These are phyloP conservation scores for Pseudoneurospora amorphoporcata DNA, from an alignment of 495 filamentous ascomycete genomes.

Conservation along the genomic window DNA sequence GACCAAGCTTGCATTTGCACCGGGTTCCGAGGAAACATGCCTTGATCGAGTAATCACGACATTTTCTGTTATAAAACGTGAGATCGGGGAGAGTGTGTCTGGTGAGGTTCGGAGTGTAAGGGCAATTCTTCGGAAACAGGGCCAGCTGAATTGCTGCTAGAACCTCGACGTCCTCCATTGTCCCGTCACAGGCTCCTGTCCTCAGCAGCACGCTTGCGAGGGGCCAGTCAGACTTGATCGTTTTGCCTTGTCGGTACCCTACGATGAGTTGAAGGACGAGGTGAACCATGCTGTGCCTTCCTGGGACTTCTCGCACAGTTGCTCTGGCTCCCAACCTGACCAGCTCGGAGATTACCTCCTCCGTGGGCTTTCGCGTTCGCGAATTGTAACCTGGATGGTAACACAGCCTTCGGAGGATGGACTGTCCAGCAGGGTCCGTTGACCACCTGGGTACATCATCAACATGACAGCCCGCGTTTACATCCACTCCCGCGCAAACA, in stretches of 20 bases:
- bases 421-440: not conserved
- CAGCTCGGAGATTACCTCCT: not conserved
- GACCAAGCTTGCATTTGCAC: not conserved
- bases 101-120: not conserved
- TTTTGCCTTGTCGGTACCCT: not conserved
- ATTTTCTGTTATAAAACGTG: not conserved
- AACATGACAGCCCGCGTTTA: not conserved
- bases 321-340: not conserved
- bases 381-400: not conserved
- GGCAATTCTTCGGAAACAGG: not conserved
- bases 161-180: not conserved
- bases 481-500: not conserved
- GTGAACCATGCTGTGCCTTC: not conserved
- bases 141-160: not conserved
- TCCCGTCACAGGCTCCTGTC: not conserved
- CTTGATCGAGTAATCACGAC: not conserved
- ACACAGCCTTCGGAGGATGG: not conserved
- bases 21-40: not conserved
- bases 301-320: not conserved
- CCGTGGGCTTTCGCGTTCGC: not conserved
- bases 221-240: not conserved
- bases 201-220: not conserved
- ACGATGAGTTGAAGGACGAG: not conserved
- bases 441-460: not conserved
- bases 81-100: not conserved